phyloP scores from a whole-genome alignment of 768 basidiomycete genomes.

The Lactarius tabidus region DNA sequence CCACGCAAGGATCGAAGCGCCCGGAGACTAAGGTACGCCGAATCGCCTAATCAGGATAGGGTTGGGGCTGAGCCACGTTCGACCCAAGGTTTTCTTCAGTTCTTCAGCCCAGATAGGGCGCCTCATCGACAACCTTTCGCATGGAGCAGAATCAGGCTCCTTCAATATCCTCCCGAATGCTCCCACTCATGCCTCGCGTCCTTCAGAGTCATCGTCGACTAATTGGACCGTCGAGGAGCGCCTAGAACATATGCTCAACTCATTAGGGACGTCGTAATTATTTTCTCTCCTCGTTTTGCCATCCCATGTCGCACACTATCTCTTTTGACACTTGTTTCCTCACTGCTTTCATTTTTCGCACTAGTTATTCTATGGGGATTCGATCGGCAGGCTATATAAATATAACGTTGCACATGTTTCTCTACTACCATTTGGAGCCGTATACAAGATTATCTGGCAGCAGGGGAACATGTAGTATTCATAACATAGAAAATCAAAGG shows the following conservation, averaged over 20 bases:
- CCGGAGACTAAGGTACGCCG: conserved; percentile 79
- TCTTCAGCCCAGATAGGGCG: conserved; percentile 76
- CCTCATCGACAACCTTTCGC: conserved; percentile 78
- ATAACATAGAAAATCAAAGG: not conserved
- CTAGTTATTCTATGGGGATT: conserved; percentile 8
- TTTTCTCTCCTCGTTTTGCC: conserved; percentile 12
- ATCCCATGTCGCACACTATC: conserved; percentile 11
- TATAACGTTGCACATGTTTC: conserved; percentile 23
- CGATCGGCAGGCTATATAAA: conserved; percentile 11
- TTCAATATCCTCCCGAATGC: conserved; percentile 67
- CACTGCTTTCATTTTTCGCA: conserved; percentile 9
- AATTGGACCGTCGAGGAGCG: conserved; percentile 75
- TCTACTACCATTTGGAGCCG: conserved; percentile 18
- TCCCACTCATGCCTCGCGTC: conserved; percentile 28
- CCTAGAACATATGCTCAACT: conserved; percentile 64
- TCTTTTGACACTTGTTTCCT: conserved; percentile 8
- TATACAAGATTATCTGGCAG: conserved; percentile 10
- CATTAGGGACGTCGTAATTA: conserved; percentile 34
- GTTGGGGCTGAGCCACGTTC: not conserved
- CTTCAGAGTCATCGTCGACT: conserved; percentile 51
- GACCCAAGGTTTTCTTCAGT: conserved; percentile 62
- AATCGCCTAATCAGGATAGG: not conserved
- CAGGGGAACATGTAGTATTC: conserved; percentile 7
- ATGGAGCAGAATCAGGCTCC: conserved; percentile 76
- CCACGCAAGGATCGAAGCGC: conserved; percentile 47